These are phyloP conservation scores for Nigrospora oryzae DNA, from an alignment of 2,329 filamentous ascomycete genomes.

Conservation along the genomic window DNA sequence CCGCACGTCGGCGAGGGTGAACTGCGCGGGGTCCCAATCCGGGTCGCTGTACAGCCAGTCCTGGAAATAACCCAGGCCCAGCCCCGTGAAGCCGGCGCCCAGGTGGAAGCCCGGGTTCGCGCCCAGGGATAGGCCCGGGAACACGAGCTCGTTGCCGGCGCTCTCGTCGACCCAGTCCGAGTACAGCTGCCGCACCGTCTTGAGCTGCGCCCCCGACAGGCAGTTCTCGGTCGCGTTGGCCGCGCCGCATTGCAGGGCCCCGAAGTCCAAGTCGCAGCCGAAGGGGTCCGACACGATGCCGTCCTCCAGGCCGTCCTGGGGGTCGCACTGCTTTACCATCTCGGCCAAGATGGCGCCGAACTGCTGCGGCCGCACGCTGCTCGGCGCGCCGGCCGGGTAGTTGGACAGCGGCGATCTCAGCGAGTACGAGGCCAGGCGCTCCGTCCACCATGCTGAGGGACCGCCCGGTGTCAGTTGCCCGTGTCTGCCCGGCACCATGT, in stretches of 20 bases:
- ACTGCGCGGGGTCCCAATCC: constrained; percentile 16
- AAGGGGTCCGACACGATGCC: constrained; percentile 30
- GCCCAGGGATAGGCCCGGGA: constrained; percentile 16
- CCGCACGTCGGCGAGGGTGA: constrained; percentile 15
- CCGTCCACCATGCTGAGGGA: constrained; percentile 34
- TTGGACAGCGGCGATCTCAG: constrained; percentile 34
- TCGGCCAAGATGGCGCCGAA: constrained; percentile 31
- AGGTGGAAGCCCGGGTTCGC: constrained; percentile 11
- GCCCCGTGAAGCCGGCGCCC: constrained; percentile 2
- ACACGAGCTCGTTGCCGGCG: constrained; percentile 14
- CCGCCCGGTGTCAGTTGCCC: too few species aligned
- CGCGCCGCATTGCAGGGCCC: constrained; percentile 23
- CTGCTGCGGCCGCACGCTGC: constrained; percentile 29
- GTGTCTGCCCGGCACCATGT: too few species aligned
- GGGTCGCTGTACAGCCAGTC: constrained; percentile 18
- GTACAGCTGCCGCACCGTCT: constrained; percentile 19
- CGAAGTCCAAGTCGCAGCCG: constrained; percentile 28
- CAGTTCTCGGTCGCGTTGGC: constrained; percentile 17
- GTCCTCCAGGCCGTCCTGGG: constrained; percentile 32
- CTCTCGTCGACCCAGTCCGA: constrained; percentile 15
- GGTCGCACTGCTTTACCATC: constrained; percentile 33
- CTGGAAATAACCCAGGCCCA: constrained; percentile 13
- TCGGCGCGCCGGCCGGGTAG: constrained; percentile 26
- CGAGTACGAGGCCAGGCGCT: constrained; percentile 27
- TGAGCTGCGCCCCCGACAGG: constrained; percentile 29